Conservation (phyloP, 495 filamentous ascomycete genomes). For the Stereocaulon alpinum region DNA sequence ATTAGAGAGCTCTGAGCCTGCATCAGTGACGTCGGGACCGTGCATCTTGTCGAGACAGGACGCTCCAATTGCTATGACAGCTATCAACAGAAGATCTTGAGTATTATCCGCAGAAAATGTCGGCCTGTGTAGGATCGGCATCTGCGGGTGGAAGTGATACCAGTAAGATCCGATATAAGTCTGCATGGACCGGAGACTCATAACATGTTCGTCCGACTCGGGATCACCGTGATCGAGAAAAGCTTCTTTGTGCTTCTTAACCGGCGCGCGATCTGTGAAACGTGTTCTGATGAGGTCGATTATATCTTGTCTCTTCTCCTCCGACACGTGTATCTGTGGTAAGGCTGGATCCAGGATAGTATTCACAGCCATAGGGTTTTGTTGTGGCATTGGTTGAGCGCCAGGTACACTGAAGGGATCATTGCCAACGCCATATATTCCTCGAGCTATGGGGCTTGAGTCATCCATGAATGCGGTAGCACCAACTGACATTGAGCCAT, state of each 20-base stretch:
- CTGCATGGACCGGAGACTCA: conserved; percentile 91
- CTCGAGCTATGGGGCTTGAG: conserved; percentile 2
- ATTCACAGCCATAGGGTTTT: conserved; percentile 85
- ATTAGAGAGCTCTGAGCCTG: conserved; percentile 66
- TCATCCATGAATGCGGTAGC: conserved; percentile 23
- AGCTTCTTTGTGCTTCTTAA: conserved; percentile 64
- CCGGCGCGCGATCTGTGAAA: conserved; percentile 65
- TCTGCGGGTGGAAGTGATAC: conserved; percentile 87
- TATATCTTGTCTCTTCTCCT: conserved; percentile 75
- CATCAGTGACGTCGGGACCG: conserved; percentile 58
- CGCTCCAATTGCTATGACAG: conserved; percentile 90
- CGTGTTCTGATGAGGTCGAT: conserved; percentile 74
- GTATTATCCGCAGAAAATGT: conserved; percentile 85
- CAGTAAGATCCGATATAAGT: conserved; percentile 89
- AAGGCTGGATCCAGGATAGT: conserved; percentile 78
- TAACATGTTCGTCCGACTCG: conserved; percentile 60
- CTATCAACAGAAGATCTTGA: conserved; percentile 74
- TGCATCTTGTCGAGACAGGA: conserved; percentile 76
- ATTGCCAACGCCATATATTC: conserved; percentile 9
- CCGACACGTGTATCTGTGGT: conserved; percentile 69
- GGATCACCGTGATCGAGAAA: conserved; percentile 64
- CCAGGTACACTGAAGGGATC: conserved; percentile 15
- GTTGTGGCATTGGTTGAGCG: conserved; percentile 23
- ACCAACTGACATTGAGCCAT: conserved; percentile 21
- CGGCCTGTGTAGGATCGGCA: conserved; percentile 89